Conservation (phyloP, 441 rosid genomes). For the Gossypium laxum region DNA sequence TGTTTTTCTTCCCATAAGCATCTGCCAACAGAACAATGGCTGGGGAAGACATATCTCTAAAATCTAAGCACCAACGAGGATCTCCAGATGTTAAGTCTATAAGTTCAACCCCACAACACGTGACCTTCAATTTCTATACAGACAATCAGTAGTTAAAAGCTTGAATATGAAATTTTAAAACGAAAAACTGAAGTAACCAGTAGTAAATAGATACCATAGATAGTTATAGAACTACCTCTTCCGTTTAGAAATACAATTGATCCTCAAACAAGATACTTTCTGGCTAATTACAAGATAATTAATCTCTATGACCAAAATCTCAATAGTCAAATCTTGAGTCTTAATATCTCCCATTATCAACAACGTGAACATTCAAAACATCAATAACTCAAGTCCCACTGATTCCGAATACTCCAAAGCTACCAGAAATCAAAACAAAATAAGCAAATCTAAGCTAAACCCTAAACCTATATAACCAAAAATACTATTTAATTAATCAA, state of each 20-base stretch:
- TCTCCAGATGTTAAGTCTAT: constrained; percentile 70
- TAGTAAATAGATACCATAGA: neutral
- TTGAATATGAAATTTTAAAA: neutral
- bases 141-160: constrained; percentile 8
- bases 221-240: neutral
- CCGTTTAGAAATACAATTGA: neutral
- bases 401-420: neutral
- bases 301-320: neutral
- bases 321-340: neutral
- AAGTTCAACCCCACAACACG: constrained; percentile 76
- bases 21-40: constrained; percentile 70
- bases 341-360: neutral
- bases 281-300: neutral
- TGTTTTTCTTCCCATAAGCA: constrained; percentile 55
- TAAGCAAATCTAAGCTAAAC: constrained; percentile 1
- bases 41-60: constrained; percentile 93
- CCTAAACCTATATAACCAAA: neutral
- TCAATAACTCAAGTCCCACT: neutral
- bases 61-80: constrained; percentile 91
- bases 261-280: neutral
- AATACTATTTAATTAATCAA: neutral
- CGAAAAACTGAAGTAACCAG: neutral
- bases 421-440: neutral
- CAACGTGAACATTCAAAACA: neutral
- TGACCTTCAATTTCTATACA: constrained; percentile 76